phyloP scores from a whole-genome alignment of 225 moss, liverwort and hornwort genomes.

The Marchantia paleacea region DNA sequence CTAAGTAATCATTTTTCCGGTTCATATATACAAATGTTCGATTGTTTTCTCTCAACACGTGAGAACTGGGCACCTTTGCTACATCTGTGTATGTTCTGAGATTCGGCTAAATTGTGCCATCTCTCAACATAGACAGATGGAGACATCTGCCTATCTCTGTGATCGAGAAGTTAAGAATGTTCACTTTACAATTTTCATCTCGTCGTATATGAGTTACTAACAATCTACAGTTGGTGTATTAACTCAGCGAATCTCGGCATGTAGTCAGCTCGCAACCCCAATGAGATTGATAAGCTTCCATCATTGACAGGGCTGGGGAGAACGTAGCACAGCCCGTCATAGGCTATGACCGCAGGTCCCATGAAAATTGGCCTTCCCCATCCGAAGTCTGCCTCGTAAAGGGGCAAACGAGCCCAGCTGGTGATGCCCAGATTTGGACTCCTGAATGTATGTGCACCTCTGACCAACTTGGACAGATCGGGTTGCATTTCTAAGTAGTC shows the following conservation, averaged over 20 bases:
- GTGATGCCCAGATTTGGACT: conserved; percentile 95
- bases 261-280: conserved; percentile 75
- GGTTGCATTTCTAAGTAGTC: conserved; percentile 78
- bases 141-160: not conserved
- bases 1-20: not conserved
- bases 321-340: conserved; percentile 74
- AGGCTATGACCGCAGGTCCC: conserved; percentile 86
- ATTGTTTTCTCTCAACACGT: not conserved
- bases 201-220: not conserved
- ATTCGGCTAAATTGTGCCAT: not conserved
- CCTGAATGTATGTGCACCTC: conserved; percentile 73
- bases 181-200: not conserved
- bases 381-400: conserved; percentile 90
- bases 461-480: conserved; percentile 53
- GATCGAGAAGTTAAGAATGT: not conserved
- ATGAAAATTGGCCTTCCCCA: conserved; percentile 97
- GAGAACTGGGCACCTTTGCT: not conserved
- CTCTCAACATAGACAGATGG: not conserved
- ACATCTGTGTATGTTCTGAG: not conserved
- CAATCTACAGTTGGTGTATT: conserved; percentile 18
- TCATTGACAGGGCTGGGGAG: conserved; percentile 62
- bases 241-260: conserved; percentile 62
- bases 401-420: conserved; percentile 92
- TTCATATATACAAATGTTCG: conserved; percentile 8
- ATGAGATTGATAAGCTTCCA: conserved; percentile 69